A percentile compares a stretch with the other conserved stretches of the same genome.
These are phyloP conservation scores for Prunus padus DNA, from an alignment of 306 rosid species.

Conservation along the genomic window DNA sequence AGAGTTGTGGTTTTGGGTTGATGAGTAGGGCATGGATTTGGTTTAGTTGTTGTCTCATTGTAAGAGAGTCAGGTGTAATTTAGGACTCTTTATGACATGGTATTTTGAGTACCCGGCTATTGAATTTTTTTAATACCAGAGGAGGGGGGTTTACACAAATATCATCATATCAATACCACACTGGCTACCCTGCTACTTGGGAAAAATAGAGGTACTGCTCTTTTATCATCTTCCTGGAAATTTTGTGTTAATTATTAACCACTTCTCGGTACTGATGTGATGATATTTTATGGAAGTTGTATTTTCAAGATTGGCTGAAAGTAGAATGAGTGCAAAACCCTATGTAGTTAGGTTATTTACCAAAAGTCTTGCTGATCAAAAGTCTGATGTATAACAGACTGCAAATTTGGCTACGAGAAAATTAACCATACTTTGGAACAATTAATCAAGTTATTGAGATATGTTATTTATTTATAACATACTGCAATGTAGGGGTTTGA, in stretches of 20 bases:
- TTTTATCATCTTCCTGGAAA: background rate
- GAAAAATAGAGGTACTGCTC: background rate
- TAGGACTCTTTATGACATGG: too few relatives aligned
- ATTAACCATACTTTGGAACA: background rate
- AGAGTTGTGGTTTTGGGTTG: constrained; percentile 46
- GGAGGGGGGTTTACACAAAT: too few relatives aligned
- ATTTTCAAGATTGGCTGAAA: background rate
- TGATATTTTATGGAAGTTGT: background rate
- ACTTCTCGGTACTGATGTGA: background rate
- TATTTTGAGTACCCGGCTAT: too few relatives aligned
- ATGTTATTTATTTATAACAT: too few relatives aligned
- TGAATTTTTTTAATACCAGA: too few relatives aligned
- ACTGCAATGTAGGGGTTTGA: too few relatives aligned
- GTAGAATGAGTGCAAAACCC: background rate
- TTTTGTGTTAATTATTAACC: background rate
- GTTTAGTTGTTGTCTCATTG: constrained; percentile 28
- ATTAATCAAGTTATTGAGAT: background rate
- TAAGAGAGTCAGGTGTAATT: background rate
- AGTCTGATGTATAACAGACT: background rate
- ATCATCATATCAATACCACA: too few relatives aligned
- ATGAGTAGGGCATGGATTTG: constrained; percentile 46
- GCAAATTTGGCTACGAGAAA: background rate
- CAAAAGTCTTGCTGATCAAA: background rate
- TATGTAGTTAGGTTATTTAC: background rate
- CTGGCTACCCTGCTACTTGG: too few relatives aligned